Conservation (phyloP, 139 green algal species). For the Spirogloea muscicola region DNA sequence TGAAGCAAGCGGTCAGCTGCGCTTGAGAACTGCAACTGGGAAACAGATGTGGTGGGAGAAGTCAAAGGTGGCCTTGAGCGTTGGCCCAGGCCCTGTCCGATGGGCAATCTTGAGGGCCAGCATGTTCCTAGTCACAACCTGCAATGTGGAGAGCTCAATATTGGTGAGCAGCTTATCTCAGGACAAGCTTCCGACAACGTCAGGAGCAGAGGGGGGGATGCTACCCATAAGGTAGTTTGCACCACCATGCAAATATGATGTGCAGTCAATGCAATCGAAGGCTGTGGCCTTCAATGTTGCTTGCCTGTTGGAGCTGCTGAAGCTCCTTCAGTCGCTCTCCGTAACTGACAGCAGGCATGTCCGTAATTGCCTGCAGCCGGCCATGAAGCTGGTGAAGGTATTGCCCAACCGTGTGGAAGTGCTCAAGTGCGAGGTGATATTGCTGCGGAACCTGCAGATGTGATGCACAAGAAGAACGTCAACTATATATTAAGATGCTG, state of each 20-base stretch:
- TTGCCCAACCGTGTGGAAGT: neutral
- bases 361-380: neutral
- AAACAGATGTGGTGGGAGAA: slow-evolving; percentile 26
- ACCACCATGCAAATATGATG: no score
- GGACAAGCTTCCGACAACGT: no score
- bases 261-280: no score
- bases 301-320: slow-evolving; percentile 20
- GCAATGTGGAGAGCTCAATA: no score
- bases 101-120: slow-evolving; percentile 26
- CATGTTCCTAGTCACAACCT: slow-evolving; percentile 13
- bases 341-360: neutral
- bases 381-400: neutral
- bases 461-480: no score
- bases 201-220: no score
- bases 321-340: slow-evolving; percentile 1
- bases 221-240: no score
- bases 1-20: no score
- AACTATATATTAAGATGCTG: no score
- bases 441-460: slow-evolving; percentile 13
- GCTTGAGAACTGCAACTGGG: slow-evolving; percentile 25
- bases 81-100: neutral
- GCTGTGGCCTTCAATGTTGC: no score
- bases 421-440: slow-evolving; percentile 21
- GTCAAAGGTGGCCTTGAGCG: slow-evolving; percentile 31
- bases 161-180: no score